phyloP scores from a whole-genome alignment of 2,329 filamentous ascomycete genomes.

The Curvularia lunata region DNA sequence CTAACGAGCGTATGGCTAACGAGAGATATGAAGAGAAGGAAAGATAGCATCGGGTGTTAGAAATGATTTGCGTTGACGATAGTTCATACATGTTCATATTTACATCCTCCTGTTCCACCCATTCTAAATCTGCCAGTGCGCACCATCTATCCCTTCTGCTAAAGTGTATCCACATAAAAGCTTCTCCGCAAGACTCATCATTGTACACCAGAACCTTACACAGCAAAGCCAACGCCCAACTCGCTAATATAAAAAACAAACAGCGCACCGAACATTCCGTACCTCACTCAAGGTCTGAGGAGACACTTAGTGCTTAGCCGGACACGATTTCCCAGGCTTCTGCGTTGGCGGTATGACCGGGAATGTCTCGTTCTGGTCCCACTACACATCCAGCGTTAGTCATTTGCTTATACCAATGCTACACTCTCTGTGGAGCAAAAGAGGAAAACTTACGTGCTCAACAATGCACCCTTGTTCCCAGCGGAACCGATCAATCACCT shows the following conservation, averaged over 20 bases:
- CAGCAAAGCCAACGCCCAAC: too few relatives aligned
- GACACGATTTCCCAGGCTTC: too few relatives aligned
- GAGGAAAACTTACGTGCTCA: conserved; percentile 37
- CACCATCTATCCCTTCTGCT: too few relatives aligned
- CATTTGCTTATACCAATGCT: background rate
- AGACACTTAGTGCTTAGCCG: too few relatives aligned
- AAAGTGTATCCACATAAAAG: too few relatives aligned
- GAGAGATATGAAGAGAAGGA: background rate
- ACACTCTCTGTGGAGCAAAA: background rate
- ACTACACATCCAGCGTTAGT: background rate
- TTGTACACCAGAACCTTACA: too few relatives aligned
- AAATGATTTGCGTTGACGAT: background rate
- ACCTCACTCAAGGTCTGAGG: too few relatives aligned
- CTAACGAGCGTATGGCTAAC: background rate
- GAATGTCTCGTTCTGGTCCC: background rate
- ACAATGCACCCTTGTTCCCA: conserved; percentile 44
- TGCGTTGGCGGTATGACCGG: background rate
- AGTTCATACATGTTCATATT: background rate
- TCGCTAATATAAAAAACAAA: too few relatives aligned
- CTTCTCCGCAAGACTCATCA: too few relatives aligned
- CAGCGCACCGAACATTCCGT: too few relatives aligned
- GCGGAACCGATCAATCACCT: conserved; percentile 38
- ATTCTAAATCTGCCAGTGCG: too few relatives aligned
- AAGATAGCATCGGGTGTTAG: background rate
- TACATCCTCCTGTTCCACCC: background rate